A percentile compares a stretch with the other conserved stretches of the same genome.
Conservation (phyloP, 129 eudicot species). For the Centella asiatica region DNA sequence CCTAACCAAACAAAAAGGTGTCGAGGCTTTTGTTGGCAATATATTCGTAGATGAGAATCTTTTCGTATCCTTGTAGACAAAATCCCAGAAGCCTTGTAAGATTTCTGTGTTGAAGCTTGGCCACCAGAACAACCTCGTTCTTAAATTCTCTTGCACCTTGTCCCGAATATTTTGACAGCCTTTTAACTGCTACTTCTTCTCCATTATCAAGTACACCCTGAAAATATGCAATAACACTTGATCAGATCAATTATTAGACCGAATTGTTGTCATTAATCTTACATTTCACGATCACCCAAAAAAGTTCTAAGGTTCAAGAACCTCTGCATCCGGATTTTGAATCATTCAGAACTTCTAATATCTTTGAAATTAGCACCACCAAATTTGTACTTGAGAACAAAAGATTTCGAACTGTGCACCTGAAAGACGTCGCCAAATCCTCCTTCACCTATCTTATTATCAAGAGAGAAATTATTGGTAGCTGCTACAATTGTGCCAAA, state of each 20-base stretch:
- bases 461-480: constrained; percentile 20
- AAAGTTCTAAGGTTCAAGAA: too few relatives aligned
- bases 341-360: too few relatives aligned
- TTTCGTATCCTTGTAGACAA: constrained; percentile 12
- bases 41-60: constrained; percentile 17
- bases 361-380: too few relatives aligned
- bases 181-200: constrained; percentile 17
- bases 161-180: constrained; percentile 4
- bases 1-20: constrained; percentile 12
- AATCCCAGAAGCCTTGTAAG: constrained; percentile 15
- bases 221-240: not conserved
- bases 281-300: too few relatives aligned
- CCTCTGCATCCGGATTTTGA: too few relatives aligned
- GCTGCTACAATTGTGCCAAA: constrained; percentile 24
- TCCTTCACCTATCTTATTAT: constrained; percentile 29
- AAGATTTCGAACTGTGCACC: constrained; percentile 8
- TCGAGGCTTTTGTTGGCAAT: constrained; percentile 20
- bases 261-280: too few relatives aligned
- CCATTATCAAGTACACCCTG: constrained; percentile 10
- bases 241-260: too few relatives aligned
- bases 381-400: not conserved
- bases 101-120: constrained; percentile 23
- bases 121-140: too few relatives aligned
- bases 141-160: constrained; percentile 13
- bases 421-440: constrained; percentile 26